Base-by-base conservation (phyloP, 768 basidiomycete species). In the Astraeus odoratus region DNA sequence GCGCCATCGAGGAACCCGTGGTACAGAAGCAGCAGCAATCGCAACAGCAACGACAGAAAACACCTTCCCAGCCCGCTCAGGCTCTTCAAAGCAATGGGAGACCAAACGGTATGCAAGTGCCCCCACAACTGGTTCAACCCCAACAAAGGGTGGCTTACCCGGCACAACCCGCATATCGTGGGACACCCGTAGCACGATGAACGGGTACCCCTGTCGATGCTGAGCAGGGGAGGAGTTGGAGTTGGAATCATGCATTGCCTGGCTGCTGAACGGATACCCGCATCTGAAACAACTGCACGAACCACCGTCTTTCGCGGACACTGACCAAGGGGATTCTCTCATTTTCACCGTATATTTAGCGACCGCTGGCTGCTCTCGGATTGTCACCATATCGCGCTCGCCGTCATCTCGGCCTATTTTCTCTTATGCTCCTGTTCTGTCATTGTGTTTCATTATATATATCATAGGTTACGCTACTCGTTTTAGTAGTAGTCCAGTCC, bases 11-110 rank as follows among this genome's bases (percentile, higher is more conserved):
- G 31, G 73, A 75, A 40, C 59, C 70, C 9, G 71, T 73, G 39
- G 75, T 74, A 46, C 69, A 71, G 47, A 68, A 65, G 30, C 52
- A 60, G 15, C 70, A 70, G 54, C 61, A 64, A 49, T 61, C 64
- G 47, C 55, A 57, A 36, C 50, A 57, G 30, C 51, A 48, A n/a
- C 61, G 57, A 39, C 65, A 62, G 49, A 60, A 62, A 46, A 47
- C 52, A 19, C 38, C 51, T 8, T 43, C 27, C 27, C 66, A 64
- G 35, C 56, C 51, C 24, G 46, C 35, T 8, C 64, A 61, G 41
- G 47, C 45, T 13, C 22, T 19, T 33, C 57, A 52, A 19, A 20
- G 36, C 37, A 64, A 64, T 22, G 59, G 62, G 24, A 57, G 64
- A 25, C 64, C 57, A 43, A 62, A 46, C 19, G 65, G 57, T 24